A percentile compares a stretch with the other conserved stretches of the same genome.
These are phyloP conservation scores for Sclerotinia trifoliorum DNA, from an alignment of 2,329 filamentous ascomycete species.

Conservation along the genomic window DNA sequence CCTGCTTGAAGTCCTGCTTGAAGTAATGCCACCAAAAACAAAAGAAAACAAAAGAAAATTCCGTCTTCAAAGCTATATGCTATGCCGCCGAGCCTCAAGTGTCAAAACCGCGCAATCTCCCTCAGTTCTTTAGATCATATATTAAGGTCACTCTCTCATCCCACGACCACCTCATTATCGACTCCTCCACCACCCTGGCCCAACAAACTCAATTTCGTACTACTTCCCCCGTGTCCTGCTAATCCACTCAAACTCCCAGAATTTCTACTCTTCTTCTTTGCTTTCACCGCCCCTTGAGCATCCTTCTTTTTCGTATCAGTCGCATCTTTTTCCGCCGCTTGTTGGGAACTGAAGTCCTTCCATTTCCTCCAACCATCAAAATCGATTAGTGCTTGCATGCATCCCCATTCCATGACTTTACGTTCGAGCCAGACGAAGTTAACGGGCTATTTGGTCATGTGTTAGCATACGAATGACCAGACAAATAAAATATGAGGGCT, in stretches of 20 bases:
- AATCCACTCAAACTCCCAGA: slow-evolving; percentile 25
- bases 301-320: slow-evolving; percentile 28
- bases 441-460: slow-evolving; percentile 65
- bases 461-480: slow-evolving; percentile 16
- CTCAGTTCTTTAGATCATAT: too few relatives aligned
- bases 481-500: not conserved
- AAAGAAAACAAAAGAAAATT: not conserved
- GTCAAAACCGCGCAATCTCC: not conserved
- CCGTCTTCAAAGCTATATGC: not conserved
- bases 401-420: slow-evolving; percentile 99
- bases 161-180: not conserved
- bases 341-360: slow-evolving; percentile 68
- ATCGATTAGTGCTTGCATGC: slow-evolving; percentile 98
- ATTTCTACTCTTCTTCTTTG: slow-evolving; percentile 32
- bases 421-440: slow-evolving; percentile 97
- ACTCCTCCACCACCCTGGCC: not conserved
- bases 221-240: slow-evolving; percentile 1
- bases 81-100: not conserved
- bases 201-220: slow-evolving; percentile 1
- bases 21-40: not conserved
- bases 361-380: slow-evolving; percentile 97
- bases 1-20: not conserved
- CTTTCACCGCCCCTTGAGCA: slow-evolving; percentile 22
- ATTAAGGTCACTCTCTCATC: not conserved
- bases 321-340: slow-evolving; percentile 33